A percentile compares a stretch with the other conserved stretches of the same genome.
Evolutionary conservation across 257 asterid genomes (phyloP).

Genomic region (Penstemon barbatus): DNA sequence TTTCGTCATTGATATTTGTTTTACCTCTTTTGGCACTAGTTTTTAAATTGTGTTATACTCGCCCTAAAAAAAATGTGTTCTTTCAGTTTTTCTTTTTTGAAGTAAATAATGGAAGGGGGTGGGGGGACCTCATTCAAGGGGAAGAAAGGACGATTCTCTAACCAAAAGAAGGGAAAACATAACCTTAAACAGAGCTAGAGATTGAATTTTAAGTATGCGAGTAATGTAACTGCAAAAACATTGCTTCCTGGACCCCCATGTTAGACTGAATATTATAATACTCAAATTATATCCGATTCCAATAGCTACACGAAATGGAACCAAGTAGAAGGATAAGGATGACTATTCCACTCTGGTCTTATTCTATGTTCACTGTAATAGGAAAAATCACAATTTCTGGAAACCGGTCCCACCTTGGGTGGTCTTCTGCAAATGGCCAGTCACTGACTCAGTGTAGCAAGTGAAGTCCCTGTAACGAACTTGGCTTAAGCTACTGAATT

Average conservation of each 20-base stretch:
- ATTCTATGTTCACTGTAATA: neutral
- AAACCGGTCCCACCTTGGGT: neutral
- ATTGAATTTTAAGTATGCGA: slow-evolving; percentile 2
- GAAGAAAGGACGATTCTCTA: neutral
- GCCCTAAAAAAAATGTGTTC: neutral
- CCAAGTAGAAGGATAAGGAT: slow-evolving; percentile 13
- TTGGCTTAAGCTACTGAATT: slow-evolving; percentile 24
- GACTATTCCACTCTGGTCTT: slow-evolving; percentile 6
- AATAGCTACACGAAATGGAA: slow-evolving; percentile 9
- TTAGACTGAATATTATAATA: slow-evolving; percentile 15
- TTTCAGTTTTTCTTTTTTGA: neutral
- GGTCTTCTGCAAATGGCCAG: slow-evolving; percentile 12
- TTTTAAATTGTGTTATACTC: neutral
- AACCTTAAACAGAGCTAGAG: neutral
- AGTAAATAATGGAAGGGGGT: neutral
- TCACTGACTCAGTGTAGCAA: slow-evolving; percentile 1
- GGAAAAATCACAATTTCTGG: slow-evolving; percentile 8
- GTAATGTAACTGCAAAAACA: neutral
- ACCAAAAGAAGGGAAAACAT: neutral
- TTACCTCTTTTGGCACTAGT: neutral
- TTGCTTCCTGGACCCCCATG: neutral
- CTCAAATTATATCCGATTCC: neutral
- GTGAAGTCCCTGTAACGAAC: neutral
- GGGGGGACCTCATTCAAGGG: neutral
- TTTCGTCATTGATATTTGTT: neutral